Evolutionary conservation across 2,329 filamentous ascomycete genomes (phyloP), one percentile per base, ranked within the genome.

Genomic region (Scedosporium dehoogii): DNA sequence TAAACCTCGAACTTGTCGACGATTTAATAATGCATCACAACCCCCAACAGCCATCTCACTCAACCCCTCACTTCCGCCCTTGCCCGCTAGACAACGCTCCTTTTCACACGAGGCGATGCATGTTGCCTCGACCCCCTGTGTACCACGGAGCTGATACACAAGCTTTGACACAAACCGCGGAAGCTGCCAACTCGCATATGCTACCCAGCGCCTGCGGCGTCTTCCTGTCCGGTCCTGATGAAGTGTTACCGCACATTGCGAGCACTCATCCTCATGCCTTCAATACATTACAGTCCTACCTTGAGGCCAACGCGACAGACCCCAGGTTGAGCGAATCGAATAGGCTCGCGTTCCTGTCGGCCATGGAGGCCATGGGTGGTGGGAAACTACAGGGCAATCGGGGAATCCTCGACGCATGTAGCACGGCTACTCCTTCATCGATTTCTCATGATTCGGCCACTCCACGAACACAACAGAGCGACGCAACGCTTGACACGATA

Each of bases 21-120:
- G 62, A 63, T 33, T 25, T 63, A 5, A 46, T 63, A n/a, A 57
- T 48, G 29, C 64, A 63, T 25, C 65, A 66, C 60, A 62, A 64
- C 51, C 59, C 48, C n/a, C 44, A 61, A 2, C 55, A 61, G 7
- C 59, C 48, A 29, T 56, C 59, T 33, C 62, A 61, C 7, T 42
- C 61, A 18, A 41, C 53, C 33, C 62, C 64, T 44, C 62, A 66
- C 21, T 62, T 62, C 16, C 64, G 64, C 6, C 60, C 60, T 42
- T 66, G 65, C 42, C 61, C 63, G 44, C 62, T 64, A 12, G 63
- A 67, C 46, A 65, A 67, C 58, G 53, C 61, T 29, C 27, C 58
- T 38, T 61, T 65, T 9, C 63, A 61, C 63, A 62, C 65, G 4
- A 58, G 66, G 3, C 63, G 62, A n/a, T 68, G 67, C 55, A 66